Evolutionary conservation across 345 rosid genomes (phyloP).

Genomic region (Xanthoceras sorbifolium): DNA sequence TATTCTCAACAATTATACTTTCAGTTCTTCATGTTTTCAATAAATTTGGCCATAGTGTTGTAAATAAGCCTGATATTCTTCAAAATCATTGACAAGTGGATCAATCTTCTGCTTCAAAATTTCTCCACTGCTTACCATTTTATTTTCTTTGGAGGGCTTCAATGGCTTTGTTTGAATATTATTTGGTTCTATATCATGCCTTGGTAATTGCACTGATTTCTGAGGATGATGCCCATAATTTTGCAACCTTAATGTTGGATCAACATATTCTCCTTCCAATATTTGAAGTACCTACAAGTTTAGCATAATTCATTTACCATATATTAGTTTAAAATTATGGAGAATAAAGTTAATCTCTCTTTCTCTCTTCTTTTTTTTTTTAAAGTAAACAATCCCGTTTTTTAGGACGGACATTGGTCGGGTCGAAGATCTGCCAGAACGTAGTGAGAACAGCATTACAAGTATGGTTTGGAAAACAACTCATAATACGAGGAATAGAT

Average conservation of each 20-base stretch:
- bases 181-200: background rate
- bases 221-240: background rate
- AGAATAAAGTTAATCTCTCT: background rate
- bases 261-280: slow-evolving; percentile 40
- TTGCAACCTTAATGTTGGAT: background rate
- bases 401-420: no score
- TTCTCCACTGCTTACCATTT: background rate
- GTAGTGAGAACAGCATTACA: no score
- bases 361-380: background rate
- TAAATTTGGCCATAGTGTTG: slow-evolving; percentile 26
- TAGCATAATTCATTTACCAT: background rate
- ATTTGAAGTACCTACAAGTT: slow-evolving; percentile 38
- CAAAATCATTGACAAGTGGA: background rate
- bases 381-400: no score
- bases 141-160: background rate
- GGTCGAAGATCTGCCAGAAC: no score
- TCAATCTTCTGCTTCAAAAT: slow-evolving; percentile 2
- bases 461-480: no score
- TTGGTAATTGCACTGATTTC: background rate
- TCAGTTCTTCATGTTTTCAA: slow-evolving; percentile 14
- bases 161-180: slow-evolving; percentile 1
- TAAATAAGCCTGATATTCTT: slow-evolving; percentile 28
- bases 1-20: slow-evolving; percentile 6
- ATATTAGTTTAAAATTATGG: no score
- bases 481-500: no score